Percentiles rank a stretch among this genome's conserved stretches.
phyloP scores from a whole-genome alignment of 306 rosid species.

The Hippophae tibetana region DNA sequence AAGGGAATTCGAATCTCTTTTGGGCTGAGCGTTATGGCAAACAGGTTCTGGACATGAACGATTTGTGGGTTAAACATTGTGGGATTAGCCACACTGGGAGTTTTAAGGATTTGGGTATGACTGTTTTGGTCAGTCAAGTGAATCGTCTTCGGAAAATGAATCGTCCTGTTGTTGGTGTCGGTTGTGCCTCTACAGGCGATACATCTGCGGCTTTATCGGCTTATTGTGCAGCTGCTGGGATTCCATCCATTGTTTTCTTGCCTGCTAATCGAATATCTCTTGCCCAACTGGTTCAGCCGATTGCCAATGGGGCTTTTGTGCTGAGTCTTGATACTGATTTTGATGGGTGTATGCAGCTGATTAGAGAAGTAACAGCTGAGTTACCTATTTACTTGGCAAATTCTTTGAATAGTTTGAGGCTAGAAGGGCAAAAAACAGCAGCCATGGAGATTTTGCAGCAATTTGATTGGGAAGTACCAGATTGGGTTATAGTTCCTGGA shows the following conservation, averaged over 20 bases:
- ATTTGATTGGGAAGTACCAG: conserved; percentile 83
- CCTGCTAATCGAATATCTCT: conserved; percentile 57
- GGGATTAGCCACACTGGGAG: conserved; percentile 80
- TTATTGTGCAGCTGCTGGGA: conserved; percentile 65
- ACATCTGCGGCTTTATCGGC: conserved; percentile 78
- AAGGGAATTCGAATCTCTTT: conserved; percentile 74
- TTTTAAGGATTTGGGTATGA: conserved; percentile 83
- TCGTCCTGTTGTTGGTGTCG: conserved; percentile 65
- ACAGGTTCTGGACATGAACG: conserved; percentile 57
- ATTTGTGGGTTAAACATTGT: conserved; percentile 84
- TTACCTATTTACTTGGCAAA: conserved; percentile 65
- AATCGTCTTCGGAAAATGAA: conserved; percentile 58
- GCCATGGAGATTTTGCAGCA: conserved; percentile 83
- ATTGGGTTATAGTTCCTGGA: conserved; percentile 79
- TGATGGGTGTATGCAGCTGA: conserved; percentile 77
- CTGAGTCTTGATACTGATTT: conserved; percentile 75
- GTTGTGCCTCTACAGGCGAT: conserved; percentile 79
- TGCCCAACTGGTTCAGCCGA: conserved; percentile 78
- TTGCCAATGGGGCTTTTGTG: conserved; percentile 78
- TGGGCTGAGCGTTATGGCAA: conserved; percentile 91
- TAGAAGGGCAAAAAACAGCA: conserved; percentile 81
- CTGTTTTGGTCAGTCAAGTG: conserved; percentile 79
- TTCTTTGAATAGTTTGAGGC: conserved; percentile 58
- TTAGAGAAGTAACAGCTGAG: conserved; percentile 64
- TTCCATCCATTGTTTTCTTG: conserved; percentile 66